Base-by-base conservation (phyloP, 345 rosid genomes). In the Alliaria petiolata region DNA sequence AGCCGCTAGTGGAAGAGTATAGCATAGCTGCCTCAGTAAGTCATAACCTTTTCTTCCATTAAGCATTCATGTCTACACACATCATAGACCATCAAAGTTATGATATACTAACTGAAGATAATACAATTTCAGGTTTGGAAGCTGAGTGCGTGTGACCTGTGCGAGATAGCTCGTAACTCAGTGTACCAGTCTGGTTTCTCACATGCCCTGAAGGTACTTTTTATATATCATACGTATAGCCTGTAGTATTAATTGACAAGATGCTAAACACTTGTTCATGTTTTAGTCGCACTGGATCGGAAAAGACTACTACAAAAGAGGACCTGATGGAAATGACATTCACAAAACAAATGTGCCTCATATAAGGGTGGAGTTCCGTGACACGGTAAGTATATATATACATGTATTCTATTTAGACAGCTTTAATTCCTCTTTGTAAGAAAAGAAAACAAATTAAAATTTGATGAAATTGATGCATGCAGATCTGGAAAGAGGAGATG, bases 21-120 rank as follows among this genome's bases (percentile, higher is more conserved):
- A 95, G 98, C 85, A 91, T 95, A 64, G 98, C 99, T 81, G 99
- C 99, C 67, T 95, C 99, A 6, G 99, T 95, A 65, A 83, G 91
- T 56, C 63, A 39, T 68, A 45, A 73, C 64, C 51, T 22, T 22
- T 22, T 22, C 50, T 20, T 47, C 63, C 67, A 25, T 43, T 42
- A 47, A 22, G 19, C 17, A 30, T 22, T 74, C 39, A 25, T 53
- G 49, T 44, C n/a, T n/a, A n/a, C n/a, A n/a, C 30, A 64, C 40
- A 52, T n/a, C n/a, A n/a, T n/a, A n/a, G n/a, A n/a, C n/a, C 53
- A 26, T 38, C 13, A 54, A 19, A 67, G 26, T 67, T 46, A n/a
- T n/a, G n/a, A n/a, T n/a, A n/a, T n/a, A 17, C 4, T 31, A 8
- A 58, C 19, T 46, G 4, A 58, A 47, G 30, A 26, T 60, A 26